Base-by-base conservation (phyloP, 2,329 filamentous ascomycete species). In the Thielaviopsis populi region DNA sequence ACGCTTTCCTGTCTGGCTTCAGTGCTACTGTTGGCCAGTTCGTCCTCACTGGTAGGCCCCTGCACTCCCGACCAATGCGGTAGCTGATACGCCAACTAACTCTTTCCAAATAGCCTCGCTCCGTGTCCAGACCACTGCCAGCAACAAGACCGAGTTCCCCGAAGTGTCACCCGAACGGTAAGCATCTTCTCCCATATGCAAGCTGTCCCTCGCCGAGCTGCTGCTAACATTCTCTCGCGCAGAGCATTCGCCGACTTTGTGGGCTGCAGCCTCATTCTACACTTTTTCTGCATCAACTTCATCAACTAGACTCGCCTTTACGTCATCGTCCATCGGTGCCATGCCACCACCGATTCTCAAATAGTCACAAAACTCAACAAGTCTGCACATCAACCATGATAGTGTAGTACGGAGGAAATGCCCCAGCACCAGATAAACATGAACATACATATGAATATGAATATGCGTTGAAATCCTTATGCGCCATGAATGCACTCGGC, bases 201-300 rank as follows among this genome's bases (percentile, higher is more conserved):
- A 19, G 15, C 41, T 40, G 11, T 19, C 30, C 22, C 22, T 17
- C n/a, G 13, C 43, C 3, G 13, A 46, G 30, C 27, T 33, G 24
- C 48, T 19, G 24, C 48, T 30, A 30, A 61, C 54, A 42, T 27
- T 58, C 27, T 22, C n/a, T 43, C 17, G 1, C 41, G n/a, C 69
- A 95, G 91, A 74, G 92, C 94, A 46, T 99, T 99, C 75, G 91
- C 94, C 72, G 94, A 99, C 77, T 99, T 88, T 73, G 81, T 99
- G 66, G 89, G 96, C 70, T 94, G 92, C 73, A 96, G 91, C 75
- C 75, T 99, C 74, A 89, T 97, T 73, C 78, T 97, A 74, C 94
- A 99, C 79, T 96, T 97, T 78, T 99, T 99, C 81, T 96, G 91
- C 77, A 85, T 97, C 74, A 99, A 99, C 82, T 99, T 99, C 76